These are phyloP conservation scores for Geotrichum phurueaensis DNA, from an alignment of 1,139 yeast species.

Conservation along the genomic window DNA sequence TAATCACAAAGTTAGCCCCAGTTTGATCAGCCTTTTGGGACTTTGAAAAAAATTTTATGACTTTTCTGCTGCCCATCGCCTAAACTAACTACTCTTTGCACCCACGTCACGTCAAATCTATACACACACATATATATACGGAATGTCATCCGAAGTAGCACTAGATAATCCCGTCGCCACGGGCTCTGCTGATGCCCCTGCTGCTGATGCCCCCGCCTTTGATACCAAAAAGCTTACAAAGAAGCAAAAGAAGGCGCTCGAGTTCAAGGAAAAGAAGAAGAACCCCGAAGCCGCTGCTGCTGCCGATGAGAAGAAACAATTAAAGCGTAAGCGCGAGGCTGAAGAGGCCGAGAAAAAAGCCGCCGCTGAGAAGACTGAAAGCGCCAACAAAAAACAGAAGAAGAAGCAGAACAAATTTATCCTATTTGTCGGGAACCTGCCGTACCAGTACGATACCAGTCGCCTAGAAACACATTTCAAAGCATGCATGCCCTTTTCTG, in stretches of 20 bases:
- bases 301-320: slow-evolving; percentile 17
- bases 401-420: slow-evolving; percentile 70
- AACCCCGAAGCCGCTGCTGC: slow-evolving; percentile 16
- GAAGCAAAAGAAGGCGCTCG: slow-evolving; percentile 72
- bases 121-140: neutral
- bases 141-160: neutral
- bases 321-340: slow-evolving; percentile 17
- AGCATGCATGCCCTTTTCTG: slow-evolving; percentile 61
- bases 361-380: slow-evolving; percentile 5
- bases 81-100: neutral
- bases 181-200: neutral
- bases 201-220: neutral
- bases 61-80: neutral
- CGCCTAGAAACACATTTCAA: slow-evolving; percentile 72
- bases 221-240: slow-evolving; percentile 52
- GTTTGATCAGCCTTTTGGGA: neutral
- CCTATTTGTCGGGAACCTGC: slow-evolving; percentile 87
- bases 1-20: neutral
- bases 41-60: neutral
- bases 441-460: slow-evolving; percentile 59
- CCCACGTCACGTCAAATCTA: neutral
- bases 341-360: slow-evolving; percentile 15
- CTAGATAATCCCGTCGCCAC: neutral
- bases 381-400: slow-evolving; percentile 33
- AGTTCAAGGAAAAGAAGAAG: slow-evolving; percentile 42